These are phyloP conservation scores for Metarhizium humberi DNA, from an alignment of 2,329 filamentous ascomycete species.

Conservation along the genomic window DNA sequence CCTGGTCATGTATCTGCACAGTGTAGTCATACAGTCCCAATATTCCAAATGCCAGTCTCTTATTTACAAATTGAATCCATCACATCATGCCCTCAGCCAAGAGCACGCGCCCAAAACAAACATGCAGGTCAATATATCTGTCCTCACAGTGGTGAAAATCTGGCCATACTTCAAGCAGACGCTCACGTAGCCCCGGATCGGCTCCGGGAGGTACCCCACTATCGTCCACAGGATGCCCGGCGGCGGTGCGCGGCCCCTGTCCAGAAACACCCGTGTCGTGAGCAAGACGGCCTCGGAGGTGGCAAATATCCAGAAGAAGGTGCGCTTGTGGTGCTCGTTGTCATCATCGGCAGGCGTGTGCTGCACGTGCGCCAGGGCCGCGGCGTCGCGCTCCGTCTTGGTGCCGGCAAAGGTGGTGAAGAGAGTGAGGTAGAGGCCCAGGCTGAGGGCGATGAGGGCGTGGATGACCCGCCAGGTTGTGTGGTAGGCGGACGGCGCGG, in stretches of 20 bases:
- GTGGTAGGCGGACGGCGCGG: conserved; percentile 24
- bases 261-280: conserved; percentile 60
- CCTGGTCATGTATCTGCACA: too few species aligned
- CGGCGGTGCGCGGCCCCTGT: conserved; percentile 48
- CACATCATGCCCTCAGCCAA: conserved; percentile 27
- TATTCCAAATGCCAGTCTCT: too few species aligned
- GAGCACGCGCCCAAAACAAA: conserved; percentile 60
- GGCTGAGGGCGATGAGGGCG: conserved; percentile 57
- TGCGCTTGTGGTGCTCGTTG: conserved; percentile 21
- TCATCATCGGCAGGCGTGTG: conserved; percentile 17
- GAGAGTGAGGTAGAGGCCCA: conserved; percentile 62
- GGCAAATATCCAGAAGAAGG: conserved; percentile 73
- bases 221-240: conserved; percentile 55
- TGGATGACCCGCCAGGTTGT: conserved; percentile 66
- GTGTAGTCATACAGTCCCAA: too few species aligned
- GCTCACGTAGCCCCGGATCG: conserved; percentile 51
- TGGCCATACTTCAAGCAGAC: conserved; percentile 56
- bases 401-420: conserved; percentile 61
- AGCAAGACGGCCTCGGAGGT: conserved; percentile 67
- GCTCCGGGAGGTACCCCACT: conserved; percentile 56
- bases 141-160: conserved; percentile 62
- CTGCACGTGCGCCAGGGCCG: conserved; percentile 16
- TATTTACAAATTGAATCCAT: too few species aligned
- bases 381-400: conserved; percentile 46
- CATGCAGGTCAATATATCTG: conserved; percentile 65